phyloP scores from a whole-genome alignment of 345 rosid genomes.

The Arabis hirsuta region DNA sequence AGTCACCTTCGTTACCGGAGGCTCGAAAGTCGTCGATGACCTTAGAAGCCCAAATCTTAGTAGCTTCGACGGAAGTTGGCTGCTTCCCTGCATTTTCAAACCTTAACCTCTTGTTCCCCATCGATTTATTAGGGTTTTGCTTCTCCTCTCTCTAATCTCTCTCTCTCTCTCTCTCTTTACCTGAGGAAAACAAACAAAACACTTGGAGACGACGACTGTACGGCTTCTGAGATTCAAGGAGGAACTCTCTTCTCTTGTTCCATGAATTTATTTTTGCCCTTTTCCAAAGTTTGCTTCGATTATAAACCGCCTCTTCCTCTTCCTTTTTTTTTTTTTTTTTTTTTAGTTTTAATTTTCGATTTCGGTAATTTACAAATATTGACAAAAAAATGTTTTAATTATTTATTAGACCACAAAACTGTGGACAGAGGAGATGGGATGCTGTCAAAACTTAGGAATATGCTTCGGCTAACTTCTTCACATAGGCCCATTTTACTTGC shows the following conservation, averaged over 20 bases:
- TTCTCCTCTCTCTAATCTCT: constrained; percentile 13
- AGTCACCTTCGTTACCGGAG: constrained; percentile 52
- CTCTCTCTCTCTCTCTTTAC: constrained; percentile 20
- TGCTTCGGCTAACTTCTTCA: neutral
- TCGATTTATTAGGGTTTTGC: constrained; percentile 31
- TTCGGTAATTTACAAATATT: neutral
- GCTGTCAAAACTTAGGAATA: neutral
- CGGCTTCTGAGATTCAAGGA: constrained; percentile 26
- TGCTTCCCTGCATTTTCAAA: constrained; percentile 41
- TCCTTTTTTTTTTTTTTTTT: neutral
- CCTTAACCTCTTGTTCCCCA: constrained; percentile 49
- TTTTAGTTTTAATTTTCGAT: neutral
- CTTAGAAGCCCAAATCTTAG: constrained; percentile 58
- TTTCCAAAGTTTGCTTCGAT: constrained; percentile 16
- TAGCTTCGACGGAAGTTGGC: constrained; percentile 55
- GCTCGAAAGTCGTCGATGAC: constrained; percentile 58
- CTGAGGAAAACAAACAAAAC: neutral
- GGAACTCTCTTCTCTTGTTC: neutral
- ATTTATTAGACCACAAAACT: neutral
- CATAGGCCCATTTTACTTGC: too few species aligned
- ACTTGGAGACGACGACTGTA: constrained; percentile 30
- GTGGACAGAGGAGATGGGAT: neutral
- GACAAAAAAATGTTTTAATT: neutral
- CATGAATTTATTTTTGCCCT: constrained; percentile 15
- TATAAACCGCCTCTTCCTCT: constrained; percentile 38